Base-by-base conservation (phyloP, 768 basidiomycete genomes). In the Pleurotus citrinopileatus region DNA sequence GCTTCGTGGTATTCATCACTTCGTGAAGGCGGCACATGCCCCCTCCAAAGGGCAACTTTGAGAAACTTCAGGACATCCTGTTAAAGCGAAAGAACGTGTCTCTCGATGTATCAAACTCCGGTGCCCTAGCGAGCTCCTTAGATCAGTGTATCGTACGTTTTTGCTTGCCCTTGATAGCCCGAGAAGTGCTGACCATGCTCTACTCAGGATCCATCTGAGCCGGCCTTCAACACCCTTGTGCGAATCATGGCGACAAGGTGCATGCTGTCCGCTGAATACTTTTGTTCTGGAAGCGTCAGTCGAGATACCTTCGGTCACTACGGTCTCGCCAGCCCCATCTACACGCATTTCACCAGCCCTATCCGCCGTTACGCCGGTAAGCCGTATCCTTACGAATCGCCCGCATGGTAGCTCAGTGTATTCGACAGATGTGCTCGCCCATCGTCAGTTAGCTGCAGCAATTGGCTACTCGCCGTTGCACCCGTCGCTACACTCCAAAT, bases 161-260 rank as follows among this genome's bases (percentile, higher is more conserved):
- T 22, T 40, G n/a, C n/a, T 42, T 4, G 36, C 36, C 23, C 23
- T 17, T 20, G 48, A 2, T 25, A 17, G 29, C 51, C 32, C 53
- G 4, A 25, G 51, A 3, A 34, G 15, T 19, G 2, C 51, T 37
- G 19, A 50, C 8, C 22, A n/a, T 20, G 10, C 29, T 20, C 29
- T 28, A 2, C 12, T 9, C 37, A 95, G 94, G 94, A 97, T 64
- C 79, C 87, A 0, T 68, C 71, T 15, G 84, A 93, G 61, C 91
- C 94, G 0, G 86, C 92, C 0, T 98, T 99, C 78, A 99, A 98
- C 62, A 98, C 94, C 0, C 81, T 98, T 15, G 96, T 99, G 32
- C 86, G 97, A 37, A 98, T 99, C 68, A 98, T 99, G 95, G 95
- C 97, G 2, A 98, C 96, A 2, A 78, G 97, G 26, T 98, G 97